Conservation (phyloP, 805 yeast species). For the Zygotorulaspora sp. region DNA sequence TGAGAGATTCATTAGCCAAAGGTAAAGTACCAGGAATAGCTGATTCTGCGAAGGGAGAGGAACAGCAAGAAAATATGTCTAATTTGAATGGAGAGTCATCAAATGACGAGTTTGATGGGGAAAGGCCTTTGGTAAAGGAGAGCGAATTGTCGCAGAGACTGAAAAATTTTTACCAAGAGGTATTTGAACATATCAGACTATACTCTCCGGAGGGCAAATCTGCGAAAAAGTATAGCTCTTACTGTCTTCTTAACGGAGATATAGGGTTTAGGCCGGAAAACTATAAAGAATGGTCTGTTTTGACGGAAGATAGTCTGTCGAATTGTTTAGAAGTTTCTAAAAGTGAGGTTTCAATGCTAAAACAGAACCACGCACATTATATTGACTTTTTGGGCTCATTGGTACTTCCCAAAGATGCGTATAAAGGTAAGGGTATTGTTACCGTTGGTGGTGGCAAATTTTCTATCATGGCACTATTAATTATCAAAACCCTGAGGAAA, state of each 20-base stretch:
- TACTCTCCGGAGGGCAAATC: constrained; percentile 27
- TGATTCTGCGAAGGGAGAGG: no score
- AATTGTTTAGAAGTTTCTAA: constrained; percentile 26
- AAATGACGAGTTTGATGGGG: background rate
- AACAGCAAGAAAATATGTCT: background rate
- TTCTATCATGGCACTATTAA: constrained; percentile 64
- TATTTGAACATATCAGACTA: constrained; percentile 22
- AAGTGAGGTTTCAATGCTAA: constrained; percentile 17
- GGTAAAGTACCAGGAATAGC: background rate
- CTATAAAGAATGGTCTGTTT: constrained; percentile 18
- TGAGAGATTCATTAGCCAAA: constrained; percentile 12
- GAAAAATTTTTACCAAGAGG: constrained; percentile 25
- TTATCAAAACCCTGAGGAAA: constrained; percentile 59
- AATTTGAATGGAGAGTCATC: background rate
- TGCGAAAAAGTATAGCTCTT: constrained; percentile 16
- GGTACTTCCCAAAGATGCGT: constrained; percentile 21
- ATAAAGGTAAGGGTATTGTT: constrained; percentile 45
- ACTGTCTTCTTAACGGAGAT: constrained; percentile 23
- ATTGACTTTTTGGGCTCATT: constrained; percentile 14
- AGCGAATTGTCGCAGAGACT: constrained; percentile 8
- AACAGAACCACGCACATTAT: constrained; percentile 20
- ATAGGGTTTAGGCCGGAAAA: constrained; percentile 24
- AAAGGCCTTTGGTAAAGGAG: constrained; percentile 1
- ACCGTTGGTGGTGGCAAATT: constrained; percentile 79
- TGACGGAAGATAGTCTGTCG: constrained; percentile 21